Evolutionary conservation across 768 basidiomycete genomes (phyloP), one percentile per base, ranked within the genome.

Genomic region (Lactarius hengduanensis): DNA sequence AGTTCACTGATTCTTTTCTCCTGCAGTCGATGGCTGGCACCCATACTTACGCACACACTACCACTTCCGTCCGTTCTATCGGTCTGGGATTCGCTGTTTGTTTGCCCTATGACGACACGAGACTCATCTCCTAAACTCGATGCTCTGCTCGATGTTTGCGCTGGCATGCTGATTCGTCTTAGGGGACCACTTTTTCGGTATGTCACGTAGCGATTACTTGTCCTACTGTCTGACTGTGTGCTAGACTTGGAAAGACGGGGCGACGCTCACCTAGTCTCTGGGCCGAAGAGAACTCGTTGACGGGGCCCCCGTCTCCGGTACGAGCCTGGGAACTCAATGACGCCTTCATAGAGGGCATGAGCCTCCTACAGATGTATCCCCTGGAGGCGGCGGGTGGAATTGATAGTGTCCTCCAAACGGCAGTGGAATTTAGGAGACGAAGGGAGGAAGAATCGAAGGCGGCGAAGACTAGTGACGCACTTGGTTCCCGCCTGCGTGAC

Each of bases 41-140:
- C 90, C 13, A 71, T 93, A 8, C 76, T 92, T 26, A 83, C 88
- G 0, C 90, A 91, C 69, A 88, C 90, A 1, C 73, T 93, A n/a
- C 88, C 91, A 0, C 70, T 90, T 22, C 71, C 82, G 1, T 82
- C 84, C 9, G 78, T 89, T 10, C 76, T 89, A 20, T 78, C 82
- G 18, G 74, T 86, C 5, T 93, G 91, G 91, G 91, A 93, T 73
- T 82, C 82, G 3, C 70, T 93, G 15, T 89, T 92, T 68, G 82
- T 88, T 59, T 79, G 80, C 41, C 82, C 83, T 0, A 79, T 80
- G 77, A 79, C 85, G 70, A 80, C 83, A 54, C 83, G 84, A 41
- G 74, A 78, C n/a, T 68, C 68, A 9, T 84, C 85, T 67, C 83
- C 84, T 26, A 91, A 89, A 74, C 77, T 91, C 1, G 87, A 91